Percentiles rank a stretch among this genome's conserved stretches.
Conservation (phyloP, 2,329 filamentous ascomycete genomes). For the Leptoxyphium fumago region DNA sequence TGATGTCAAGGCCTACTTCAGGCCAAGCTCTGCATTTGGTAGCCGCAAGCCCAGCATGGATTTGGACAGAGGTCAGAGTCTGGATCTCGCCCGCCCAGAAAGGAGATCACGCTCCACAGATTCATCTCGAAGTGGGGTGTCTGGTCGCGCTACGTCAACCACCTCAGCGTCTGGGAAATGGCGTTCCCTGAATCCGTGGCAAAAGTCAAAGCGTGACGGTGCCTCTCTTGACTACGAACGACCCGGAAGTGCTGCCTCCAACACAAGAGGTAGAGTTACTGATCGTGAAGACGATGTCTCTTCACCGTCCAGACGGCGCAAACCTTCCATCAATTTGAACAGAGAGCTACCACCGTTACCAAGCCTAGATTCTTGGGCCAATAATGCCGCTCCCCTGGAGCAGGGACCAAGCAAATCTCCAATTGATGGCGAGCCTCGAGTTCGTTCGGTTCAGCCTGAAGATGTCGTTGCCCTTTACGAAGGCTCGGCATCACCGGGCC, state of each 20-base stretch:
- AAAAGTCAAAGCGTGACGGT: neutral
- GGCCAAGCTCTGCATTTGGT: conserved; percentile 16
- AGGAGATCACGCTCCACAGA: conserved; percentile 10
- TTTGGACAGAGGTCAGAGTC: conserved; percentile 6
- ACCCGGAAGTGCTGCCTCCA: neutral
- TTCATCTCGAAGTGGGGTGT: conserved; percentile 10
- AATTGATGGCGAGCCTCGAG: neutral
- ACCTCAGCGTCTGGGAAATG: conserved; percentile 2
- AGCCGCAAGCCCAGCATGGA: conserved; percentile 15
- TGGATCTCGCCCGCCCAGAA: conserved; percentile 11
- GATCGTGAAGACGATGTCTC: neutral
- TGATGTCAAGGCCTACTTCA: conserved; percentile 27
- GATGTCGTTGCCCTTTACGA: neutral
- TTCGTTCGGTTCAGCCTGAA: neutral
- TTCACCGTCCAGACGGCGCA: neutral
- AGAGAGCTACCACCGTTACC: conserved; percentile 33
- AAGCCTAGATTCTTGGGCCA: conserved; percentile 27
- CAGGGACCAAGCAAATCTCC: neutral
- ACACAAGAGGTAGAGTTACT: neutral
- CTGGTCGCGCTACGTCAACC: conserved; percentile 5
- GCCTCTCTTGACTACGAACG: neutral
- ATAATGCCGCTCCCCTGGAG: neutral
- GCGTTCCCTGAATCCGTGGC: neutral
- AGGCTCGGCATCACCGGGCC: neutral
- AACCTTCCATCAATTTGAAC: conserved; percentile 26